phyloP scores from a whole-genome alignment of 208 protist species.

The Angomonas desouzai region DNA sequence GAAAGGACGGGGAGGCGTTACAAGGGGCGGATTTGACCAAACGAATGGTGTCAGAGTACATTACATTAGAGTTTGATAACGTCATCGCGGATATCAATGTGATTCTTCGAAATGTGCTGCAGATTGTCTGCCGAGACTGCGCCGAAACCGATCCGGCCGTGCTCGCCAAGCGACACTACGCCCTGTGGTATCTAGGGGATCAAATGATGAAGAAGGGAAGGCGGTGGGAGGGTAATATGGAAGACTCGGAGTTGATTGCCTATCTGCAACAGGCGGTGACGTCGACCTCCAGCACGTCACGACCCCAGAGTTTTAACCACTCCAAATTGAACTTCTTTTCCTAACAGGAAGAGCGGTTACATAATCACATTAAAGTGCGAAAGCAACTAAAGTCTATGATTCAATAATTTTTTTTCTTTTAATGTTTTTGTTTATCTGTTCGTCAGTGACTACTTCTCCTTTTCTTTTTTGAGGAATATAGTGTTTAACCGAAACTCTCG shows the following conservation, averaged over 20 bases:
- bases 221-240: conserved; percentile 30
- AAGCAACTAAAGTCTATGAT: no score
- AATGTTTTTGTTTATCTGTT: no score
- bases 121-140: conserved; percentile 71
- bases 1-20: conserved; percentile 2
- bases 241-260: conserved; percentile 66
- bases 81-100: conserved; percentile 68
- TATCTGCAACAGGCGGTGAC: conserved; percentile 83
- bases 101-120: conserved; percentile 55
- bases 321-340: no score
- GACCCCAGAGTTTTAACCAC: conserved; percentile 46
- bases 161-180: conserved; percentile 66
- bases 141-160: conserved; percentile 44
- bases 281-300: conserved; percentile 49
- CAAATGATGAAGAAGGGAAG: conserved; percentile 63
- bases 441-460: no score
- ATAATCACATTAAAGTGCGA: no score
- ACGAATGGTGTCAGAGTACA: conserved; percentile 73
- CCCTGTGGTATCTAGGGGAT: conserved; percentile 77
- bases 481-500: no score
- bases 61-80: conserved; percentile 83
- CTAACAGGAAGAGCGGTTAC: no score
- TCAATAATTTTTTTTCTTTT: no score
- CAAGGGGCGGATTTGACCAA: conserved; percentile 14
- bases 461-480: no score